Evolutionary conservation across 495 filamentous ascomycete genomes (phyloP).

Genomic region (Lichenothelia convexa): DNA sequence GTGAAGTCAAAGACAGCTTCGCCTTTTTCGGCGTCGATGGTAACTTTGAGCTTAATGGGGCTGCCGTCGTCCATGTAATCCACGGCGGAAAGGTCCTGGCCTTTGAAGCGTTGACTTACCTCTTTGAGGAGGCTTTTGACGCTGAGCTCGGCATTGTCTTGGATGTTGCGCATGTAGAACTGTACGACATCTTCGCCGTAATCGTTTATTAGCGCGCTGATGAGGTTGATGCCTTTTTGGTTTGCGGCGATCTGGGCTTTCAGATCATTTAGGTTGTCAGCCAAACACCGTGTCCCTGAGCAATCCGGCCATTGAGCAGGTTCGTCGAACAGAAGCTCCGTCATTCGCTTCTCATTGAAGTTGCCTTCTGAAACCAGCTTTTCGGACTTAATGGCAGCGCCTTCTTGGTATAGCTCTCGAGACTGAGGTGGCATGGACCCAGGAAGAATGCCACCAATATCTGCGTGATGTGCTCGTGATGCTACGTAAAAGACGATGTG

Average conservation of each 20-base stretch:
- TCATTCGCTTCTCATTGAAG: conserved; percentile 77
- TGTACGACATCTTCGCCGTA: conserved; percentile 84
- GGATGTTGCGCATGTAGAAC: conserved; percentile 91
- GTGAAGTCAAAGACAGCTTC: conserved; percentile 82
- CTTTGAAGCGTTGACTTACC: conserved; percentile 57
- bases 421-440: conserved; percentile 96
- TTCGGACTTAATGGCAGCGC: conserved; percentile 81
- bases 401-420: conserved; percentile 83
- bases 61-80: conserved; percentile 94
- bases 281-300: conserved; percentile 73
- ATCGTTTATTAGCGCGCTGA: conserved; percentile 65
- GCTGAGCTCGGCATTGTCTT: conserved; percentile 74
- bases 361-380: conserved; percentile 81
- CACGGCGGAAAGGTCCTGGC: conserved; percentile 50
- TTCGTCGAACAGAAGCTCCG: conserved; percentile 63
- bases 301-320: conserved; percentile 77
- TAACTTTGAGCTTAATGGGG: conserved; percentile 67
- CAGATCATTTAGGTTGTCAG: conserved; percentile 88
- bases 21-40: conserved; percentile 64
- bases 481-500: conserved; percentile 95
- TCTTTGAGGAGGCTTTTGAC: conserved; percentile 73
- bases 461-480: conserved; percentile 86
- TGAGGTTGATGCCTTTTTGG: conserved; percentile 85
- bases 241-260: conserved; percentile 94
- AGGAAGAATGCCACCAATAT: conserved; percentile 90